Evolutionary conservation across 2,329 filamentous ascomycete genomes (phyloP), one percentile per base, ranked within the genome.

Genomic region (Trichoderma simmonsii): DNA sequence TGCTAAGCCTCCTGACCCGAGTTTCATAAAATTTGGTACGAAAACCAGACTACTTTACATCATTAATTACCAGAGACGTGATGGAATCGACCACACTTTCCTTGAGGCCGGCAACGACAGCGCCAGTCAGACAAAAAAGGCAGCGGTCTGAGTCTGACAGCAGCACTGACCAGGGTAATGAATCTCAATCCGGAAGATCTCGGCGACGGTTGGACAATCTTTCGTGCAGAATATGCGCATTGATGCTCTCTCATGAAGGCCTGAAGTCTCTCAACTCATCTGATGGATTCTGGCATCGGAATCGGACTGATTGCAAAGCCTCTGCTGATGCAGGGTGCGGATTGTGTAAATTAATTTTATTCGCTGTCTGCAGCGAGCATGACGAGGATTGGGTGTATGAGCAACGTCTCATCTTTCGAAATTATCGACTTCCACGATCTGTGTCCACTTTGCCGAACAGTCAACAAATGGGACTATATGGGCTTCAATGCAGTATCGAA

Each of bases 261-360:
- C 34, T 68, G 3, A 34, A 68, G 12, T 15, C 11, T 24, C 18
- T 68, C 32, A 32, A 59, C 24, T 68, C 65, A 18, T 6, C 6
- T 18, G 14, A 68, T 43, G 65, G 65, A 4, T 28, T 68, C n/a
- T n/a, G 18, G 3, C 65, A 68, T 28, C 26, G 18, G 9, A 68
- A n/a, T 14, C 34, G 34, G 18, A 21, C 24, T 11, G 24, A 15
- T 3, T 68, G 34, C 34, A n/a, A 3, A 18, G 24, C 26, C 11
- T 24, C 65, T 6, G 51, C 24, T 21, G 26, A 68, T 24, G 34
- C 21, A 18, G 54, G 65, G 8, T 68, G 65, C 18, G n/a, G 24
- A 32, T 43, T 68, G 2, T 68, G 65, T 54, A 68, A 68, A 8
- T 59, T 68, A 11, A 30, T 68, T 6, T 7, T 68, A 6, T 28